Base-by-base conservation (phyloP, 768 basidiomycete species). In the Rhodotorula kratochvilovae region DNA sequence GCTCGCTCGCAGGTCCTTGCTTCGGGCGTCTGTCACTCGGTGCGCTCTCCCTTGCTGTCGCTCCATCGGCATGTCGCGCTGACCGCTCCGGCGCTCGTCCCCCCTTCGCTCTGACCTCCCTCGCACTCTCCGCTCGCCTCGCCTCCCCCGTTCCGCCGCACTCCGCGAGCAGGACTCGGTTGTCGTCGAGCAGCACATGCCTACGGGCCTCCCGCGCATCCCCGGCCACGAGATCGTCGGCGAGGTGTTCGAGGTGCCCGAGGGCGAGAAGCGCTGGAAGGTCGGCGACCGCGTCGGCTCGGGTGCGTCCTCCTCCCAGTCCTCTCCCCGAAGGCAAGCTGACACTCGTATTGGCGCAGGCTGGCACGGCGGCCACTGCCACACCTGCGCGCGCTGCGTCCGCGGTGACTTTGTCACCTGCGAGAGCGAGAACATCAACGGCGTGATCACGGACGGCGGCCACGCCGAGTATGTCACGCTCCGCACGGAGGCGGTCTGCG, bases 401-500 rank as follows among this genome's bases (percentile, higher is more conserved):
- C 25, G 33, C 19, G 68, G 73, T 6, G 63, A 72, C n/a, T 71
- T 62, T 50, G 65, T 71, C 13, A 72, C 69, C 19, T 79, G 79
- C 70, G 53, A 68, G 61, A 71, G 75, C 17, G 69, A 75, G 53
- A 60, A 56, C 43, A 72, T 78, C 67, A 78, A 78, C 58, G 79
- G 56, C 45, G 15, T 70, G 60, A 29, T 50, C 19, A 42, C 56
- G n/a, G 68, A 71, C 48, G 69, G 69, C 59, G 76, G 73, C 0
- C 68, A 76, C 53, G 74, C 74, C 55, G 72, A 78, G 63, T 78
- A 76, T 58, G 80, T 78, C 13, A 77, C 78, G 1, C 72, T 82
- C 19, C 67, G 74, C 36, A 27, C 62, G 19, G 74, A 77, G 51
- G 72, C 77, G 3, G 31, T 71, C 35, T 42, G 46, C 21, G 7